Evolutionary conservation across 306 rosid species (phyloP).

Genomic region (Medicago lupulina): DNA sequence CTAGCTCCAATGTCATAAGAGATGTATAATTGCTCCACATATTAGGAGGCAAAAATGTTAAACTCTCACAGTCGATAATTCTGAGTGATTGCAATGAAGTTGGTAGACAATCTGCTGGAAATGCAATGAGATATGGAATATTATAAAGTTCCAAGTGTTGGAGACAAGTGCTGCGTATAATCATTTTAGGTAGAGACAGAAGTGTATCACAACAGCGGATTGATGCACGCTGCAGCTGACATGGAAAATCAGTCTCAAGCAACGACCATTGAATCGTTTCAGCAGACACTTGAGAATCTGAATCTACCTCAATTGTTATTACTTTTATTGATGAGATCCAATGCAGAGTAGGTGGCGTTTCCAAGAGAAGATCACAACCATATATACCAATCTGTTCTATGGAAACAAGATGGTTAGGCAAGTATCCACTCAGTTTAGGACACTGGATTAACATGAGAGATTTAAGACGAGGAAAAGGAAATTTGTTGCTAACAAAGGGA

Average conservation of each 20-base stretch:
- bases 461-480: conserved; percentile 26
- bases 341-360: not conserved
- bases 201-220: not conserved
- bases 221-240: not conserved
- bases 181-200: conserved; percentile 14
- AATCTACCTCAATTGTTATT: not conserved
- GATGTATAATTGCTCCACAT: not conserved
- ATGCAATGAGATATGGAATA: not conserved
- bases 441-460: not conserved
- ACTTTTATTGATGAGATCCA: not conserved
- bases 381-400: not conserved
- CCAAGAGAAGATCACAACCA: not conserved
- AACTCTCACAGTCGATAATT: not conserved
- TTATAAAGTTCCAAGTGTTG: not conserved
- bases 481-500: not conserved
- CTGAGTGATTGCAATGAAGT: not conserved
- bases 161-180: conserved; percentile 1
- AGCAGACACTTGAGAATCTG: not conserved
- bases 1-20: not conserved
- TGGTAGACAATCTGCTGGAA: conserved; percentile 11
- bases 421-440: conserved; percentile 10
- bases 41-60: not conserved
- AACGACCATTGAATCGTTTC: not conserved
- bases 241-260: conserved; percentile 13
- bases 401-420: not conserved